Base-by-base conservation (phyloP, 164 flowering plant species). In the Buxus sempervirens region DNA sequence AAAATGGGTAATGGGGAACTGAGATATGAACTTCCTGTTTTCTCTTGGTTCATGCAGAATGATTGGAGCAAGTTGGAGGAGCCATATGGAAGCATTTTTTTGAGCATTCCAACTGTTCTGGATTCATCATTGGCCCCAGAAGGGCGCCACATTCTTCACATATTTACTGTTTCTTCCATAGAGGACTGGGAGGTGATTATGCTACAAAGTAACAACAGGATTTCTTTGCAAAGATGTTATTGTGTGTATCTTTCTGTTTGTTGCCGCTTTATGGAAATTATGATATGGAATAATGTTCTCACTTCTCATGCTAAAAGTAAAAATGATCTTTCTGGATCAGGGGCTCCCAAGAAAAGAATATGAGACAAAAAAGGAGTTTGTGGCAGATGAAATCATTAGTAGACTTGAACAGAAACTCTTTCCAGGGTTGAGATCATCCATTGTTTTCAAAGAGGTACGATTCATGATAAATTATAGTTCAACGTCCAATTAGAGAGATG, bases 71-170 rank as follows among this genome's bases (percentile, higher is more conserved):
- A 77, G 61, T 75, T 92, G 49, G 99, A 95, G 76, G 78, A 83
- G 72, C 87, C 97, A 36, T 90, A 95, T 86, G 97, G 99, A 58
- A 95, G 97, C 76, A 89, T 95, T 70, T 95, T 95, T 72, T 73
- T 95, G 80, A 95, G 99, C 83, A 95, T 95, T 75, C 97, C 99
- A 38, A 95, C 99, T 32, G 72, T 91, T 70, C 91, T 95, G 66
- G 99, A 95, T 81, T 69, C 92, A 61, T 88, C 97, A 27, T 82
- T 95, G 77, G 96, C 99, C 68, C 99, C 97, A 27, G 78, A 85
- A 69, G 95, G 95, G 27, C 84, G 70, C 42, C 99, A 92, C 76
- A 92, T 95, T 77, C 93, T 95, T 74, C 97, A 92, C 78, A 86
- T 95, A 69, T 95, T 95, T 74, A 89, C 97, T 67, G 87, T 91